phyloP scores from a whole-genome alignment of 176 grass and related monocot genomes.

The Raddia guianensis region DNA sequence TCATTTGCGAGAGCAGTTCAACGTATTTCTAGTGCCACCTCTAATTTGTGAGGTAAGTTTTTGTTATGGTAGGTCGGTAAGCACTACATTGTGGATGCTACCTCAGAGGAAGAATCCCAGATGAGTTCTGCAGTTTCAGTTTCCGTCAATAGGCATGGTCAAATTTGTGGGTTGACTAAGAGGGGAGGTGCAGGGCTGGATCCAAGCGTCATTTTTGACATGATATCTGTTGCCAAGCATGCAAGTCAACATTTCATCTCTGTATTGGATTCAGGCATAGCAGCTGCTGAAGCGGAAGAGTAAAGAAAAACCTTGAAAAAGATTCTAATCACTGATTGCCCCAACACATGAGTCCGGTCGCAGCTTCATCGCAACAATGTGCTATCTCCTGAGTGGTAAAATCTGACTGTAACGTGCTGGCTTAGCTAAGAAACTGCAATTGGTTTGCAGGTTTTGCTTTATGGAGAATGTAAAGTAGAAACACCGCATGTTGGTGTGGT shows the following conservation, averaged over 20 bases:
- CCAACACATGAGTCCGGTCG: neutral
- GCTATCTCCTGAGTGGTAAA: neutral
- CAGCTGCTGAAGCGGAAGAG: constrained; percentile 54
- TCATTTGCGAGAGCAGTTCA: neutral
- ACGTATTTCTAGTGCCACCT: neutral
- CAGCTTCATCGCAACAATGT: neutral
- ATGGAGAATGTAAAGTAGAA: too few species aligned
- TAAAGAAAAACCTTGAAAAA: constrained; percentile 26
- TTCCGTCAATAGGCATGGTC: constrained; percentile 71
- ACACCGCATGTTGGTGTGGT: too few species aligned
- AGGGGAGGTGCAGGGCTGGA: constrained; percentile 77
- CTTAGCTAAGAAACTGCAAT: too few species aligned
- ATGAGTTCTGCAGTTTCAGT: constrained; percentile 85
- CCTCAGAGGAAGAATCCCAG: constrained; percentile 84
- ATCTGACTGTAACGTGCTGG: neutral
- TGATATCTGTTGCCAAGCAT: constrained; percentile 82
- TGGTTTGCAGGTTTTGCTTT: too few species aligned
- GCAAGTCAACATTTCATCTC: constrained; percentile 61
- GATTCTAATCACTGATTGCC: neutral
- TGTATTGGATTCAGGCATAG: constrained; percentile 63
- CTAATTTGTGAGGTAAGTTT: constrained; percentile 18
- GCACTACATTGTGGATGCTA: constrained; percentile 82
- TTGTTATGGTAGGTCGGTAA: constrained; percentile 58
- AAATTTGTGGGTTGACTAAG: constrained; percentile 79
- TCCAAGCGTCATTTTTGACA: constrained; percentile 75